A percentile compares a stretch with the other conserved stretches of the same genome.
Conservation (phyloP, 1,139 yeast species). For the Blastobotrys indianensis region DNA sequence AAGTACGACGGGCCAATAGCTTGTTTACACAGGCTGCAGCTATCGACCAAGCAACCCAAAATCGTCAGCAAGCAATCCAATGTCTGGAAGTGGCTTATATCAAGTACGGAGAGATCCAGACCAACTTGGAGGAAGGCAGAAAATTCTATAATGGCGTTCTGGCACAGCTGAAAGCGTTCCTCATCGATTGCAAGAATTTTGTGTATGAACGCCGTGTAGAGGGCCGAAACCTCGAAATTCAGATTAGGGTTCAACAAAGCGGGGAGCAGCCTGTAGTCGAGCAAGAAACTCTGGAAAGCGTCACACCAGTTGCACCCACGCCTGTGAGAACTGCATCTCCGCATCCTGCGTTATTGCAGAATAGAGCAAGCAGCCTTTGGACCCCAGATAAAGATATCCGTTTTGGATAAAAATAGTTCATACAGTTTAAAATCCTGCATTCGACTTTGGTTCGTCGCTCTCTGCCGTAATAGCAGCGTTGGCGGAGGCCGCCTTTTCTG, state of each 20-base stretch:
- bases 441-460: too few species aligned
- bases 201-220: conserved; percentile 50
- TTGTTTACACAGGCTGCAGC: conserved; percentile 3
- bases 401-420: too few species aligned
- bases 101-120: conserved; percentile 50
- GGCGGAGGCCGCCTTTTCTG: too few species aligned
- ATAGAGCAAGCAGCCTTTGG: too few species aligned
- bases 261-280: neutral
- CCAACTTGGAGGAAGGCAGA: conserved; percentile 63
- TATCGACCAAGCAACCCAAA: conserved; percentile 30
- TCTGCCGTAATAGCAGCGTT: too few species aligned
- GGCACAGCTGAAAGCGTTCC: conserved; percentile 43
- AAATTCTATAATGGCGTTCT: conserved; percentile 64
- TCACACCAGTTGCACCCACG: conserved; percentile 9
- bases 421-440: too few species aligned
- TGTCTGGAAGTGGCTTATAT: conserved; percentile 49
- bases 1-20: conserved; percentile 19
- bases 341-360: too few species aligned
- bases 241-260: neutral
- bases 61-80: conserved; percentile 49
- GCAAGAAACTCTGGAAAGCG: neutral
- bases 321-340: neutral
- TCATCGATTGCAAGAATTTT: conserved; percentile 49
- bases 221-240: conserved; percentile 45
- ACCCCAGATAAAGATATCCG: too few species aligned